Percentiles rank a stretch among this genome's conserved stretches.
Evolutionary conservation across 495 filamentous ascomycete species (phyloP).

Genomic region (Penicillium egyptiacum): DNA sequence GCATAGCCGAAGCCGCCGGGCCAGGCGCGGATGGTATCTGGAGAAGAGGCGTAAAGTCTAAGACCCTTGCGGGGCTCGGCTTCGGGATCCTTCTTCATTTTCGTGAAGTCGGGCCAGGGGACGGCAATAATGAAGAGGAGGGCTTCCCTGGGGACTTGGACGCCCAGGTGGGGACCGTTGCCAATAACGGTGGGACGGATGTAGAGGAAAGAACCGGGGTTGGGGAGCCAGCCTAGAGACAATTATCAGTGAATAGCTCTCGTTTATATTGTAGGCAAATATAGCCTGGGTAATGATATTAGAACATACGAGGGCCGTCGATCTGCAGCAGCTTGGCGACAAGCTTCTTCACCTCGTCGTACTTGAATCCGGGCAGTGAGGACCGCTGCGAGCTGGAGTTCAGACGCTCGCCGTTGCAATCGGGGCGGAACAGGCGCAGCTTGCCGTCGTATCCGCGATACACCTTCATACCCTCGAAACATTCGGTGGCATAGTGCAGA

Average conservation of each 20-base stretch:
- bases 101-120: slow-evolving; percentile 64
- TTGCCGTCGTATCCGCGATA: slow-evolving; percentile 82
- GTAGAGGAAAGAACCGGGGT: slow-evolving; percentile 68
- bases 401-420: slow-evolving; percentile 75
- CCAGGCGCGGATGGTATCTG: slow-evolving; percentile 85
- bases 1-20: slow-evolving; percentile 88
- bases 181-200: slow-evolving; percentile 83
- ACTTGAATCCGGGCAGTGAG: slow-evolving; percentile 73
- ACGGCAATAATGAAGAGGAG: slow-evolving; percentile 78
- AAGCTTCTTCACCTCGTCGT: slow-evolving; percentile 68
- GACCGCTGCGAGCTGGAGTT: slow-evolving; percentile 68
- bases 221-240: slow-evolving; percentile 71
- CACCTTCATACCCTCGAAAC: slow-evolving; percentile 87
- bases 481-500: slow-evolving; percentile 89
- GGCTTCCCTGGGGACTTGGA: slow-evolving; percentile 78
- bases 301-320: slow-evolving; percentile 42
- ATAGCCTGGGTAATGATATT: slow-evolving; percentile 5
- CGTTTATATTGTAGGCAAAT: not conserved
- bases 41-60: slow-evolving; percentile 71
- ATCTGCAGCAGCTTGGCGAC: slow-evolving; percentile 64
- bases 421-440: slow-evolving; percentile 82
- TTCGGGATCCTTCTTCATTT: slow-evolving; percentile 32
- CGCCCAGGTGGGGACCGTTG: slow-evolving; percentile 72
- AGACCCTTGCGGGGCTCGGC: slow-evolving; percentile 51
- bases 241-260: slow-evolving; percentile 12